A percentile compares a stretch with the other conserved stretches of the same genome.
phyloP scores from a whole-genome alignment of 2,329 filamentous ascomycete genomes.

The Ceratocystis cacaofunesta region DNA sequence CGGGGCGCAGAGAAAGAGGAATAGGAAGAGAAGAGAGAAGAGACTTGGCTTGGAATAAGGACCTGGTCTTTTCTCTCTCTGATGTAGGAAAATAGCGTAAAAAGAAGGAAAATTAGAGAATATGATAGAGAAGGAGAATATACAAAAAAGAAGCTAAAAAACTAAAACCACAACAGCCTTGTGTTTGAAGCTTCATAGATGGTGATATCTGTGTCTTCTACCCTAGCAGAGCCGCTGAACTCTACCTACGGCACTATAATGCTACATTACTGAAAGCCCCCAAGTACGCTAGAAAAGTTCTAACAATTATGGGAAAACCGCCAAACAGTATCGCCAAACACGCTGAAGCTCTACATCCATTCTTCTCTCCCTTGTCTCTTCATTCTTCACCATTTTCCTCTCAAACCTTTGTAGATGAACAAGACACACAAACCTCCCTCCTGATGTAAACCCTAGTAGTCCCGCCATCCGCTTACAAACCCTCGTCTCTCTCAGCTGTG shows the following conservation, averaged over 20 bases:
- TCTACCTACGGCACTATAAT: background rate
- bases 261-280: too few relatives aligned
- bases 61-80: background rate
- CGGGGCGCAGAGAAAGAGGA: background rate
- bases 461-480: background rate
- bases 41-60: background rate
- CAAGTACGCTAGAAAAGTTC: too few relatives aligned
- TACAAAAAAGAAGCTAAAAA: background rate
- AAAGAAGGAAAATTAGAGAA: background rate
- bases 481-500: background rate
- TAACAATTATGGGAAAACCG: too few relatives aligned
- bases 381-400: too few relatives aligned
- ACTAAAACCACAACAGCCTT: background rate
- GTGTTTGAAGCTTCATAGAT: background rate
- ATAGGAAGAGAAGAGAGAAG: background rate
- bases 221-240: background rate
- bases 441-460: background rate
- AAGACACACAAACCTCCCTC: background rate
- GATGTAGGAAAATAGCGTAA: background rate
- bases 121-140: background rate
- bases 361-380: too few relatives aligned
- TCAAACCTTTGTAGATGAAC: too few relatives aligned
- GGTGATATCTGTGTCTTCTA: background rate
- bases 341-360: too few relatives aligned
- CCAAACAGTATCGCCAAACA: too few relatives aligned